These are phyloP conservation scores for Boletus vermiculosoides DNA, from an alignment of 768 basidiomycete genomes.

Conservation along the genomic window DNA sequence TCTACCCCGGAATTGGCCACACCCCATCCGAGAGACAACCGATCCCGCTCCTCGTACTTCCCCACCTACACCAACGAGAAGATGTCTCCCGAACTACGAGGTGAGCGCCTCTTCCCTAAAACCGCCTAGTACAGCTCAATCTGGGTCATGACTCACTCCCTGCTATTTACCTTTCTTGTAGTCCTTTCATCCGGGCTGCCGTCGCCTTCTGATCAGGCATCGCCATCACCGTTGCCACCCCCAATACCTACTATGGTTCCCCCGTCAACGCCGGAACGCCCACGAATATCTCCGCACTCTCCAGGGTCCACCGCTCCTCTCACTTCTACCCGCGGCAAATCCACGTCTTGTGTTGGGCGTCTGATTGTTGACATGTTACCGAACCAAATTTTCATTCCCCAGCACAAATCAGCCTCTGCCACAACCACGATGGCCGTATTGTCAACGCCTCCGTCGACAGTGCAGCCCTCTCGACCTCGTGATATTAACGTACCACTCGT, in stretches of 20 bases:
- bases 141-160: conserved; percentile 11
- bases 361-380: conserved; percentile 63
- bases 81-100: conserved; percentile 8
- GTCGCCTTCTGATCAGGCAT: conserved; percentile 31
- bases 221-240: conserved; percentile 29
- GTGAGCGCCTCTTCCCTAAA: conserved; percentile 19
- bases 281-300: conserved; percentile 25
- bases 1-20: conserved; percentile 28
- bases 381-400: conserved; percentile 32
- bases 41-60: conserved; percentile 28
- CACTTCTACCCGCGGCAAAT: conserved; percentile 20
- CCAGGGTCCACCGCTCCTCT: conserved; percentile 12
- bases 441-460: conserved; percentile 5
- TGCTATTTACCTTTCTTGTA: conserved; percentile 22
- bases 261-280: conserved; percentile 31
- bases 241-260: conserved; percentile 14
- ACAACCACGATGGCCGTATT: not conserved
- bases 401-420: conserved; percentile 10
- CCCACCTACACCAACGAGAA: conserved; percentile 20
- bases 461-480: conserved; percentile 11
- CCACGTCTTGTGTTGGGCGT: conserved; percentile 38
- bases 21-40: conserved; percentile 19
- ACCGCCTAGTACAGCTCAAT: conserved; percentile 12
- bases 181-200: conserved; percentile 24
- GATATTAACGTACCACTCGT: conserved; percentile 27